Conservation (phyloP, 345 rosid genomes). For the Ailanthus altissimus region DNA sequence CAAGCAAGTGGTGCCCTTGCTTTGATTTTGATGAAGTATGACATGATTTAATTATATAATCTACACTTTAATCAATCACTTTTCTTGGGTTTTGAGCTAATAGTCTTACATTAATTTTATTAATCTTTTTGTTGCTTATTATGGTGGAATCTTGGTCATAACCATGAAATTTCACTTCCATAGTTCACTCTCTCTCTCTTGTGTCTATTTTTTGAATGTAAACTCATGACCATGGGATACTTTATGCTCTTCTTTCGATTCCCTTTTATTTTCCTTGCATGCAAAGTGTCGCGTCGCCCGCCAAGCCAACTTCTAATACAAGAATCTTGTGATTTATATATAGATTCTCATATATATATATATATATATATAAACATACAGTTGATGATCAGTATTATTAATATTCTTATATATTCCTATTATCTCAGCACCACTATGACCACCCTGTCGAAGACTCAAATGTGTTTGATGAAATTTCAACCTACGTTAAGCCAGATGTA, state of each 20-base stretch:
- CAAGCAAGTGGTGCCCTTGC: slow-evolving; percentile 44
- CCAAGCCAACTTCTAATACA: background rate
- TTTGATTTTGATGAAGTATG: slow-evolving; percentile 33
- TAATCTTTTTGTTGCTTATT: background rate
- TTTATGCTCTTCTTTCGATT: background rate
- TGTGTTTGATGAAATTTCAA: slow-evolving; percentile 3
- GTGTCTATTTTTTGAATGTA: background rate
- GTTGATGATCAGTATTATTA: too few relatives aligned
- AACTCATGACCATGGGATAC: background rate
- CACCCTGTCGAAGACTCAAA: slow-evolving; percentile 31
- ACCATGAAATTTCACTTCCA: slow-evolving; percentile 14
- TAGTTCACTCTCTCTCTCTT: background rate
- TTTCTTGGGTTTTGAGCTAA: slow-evolving; percentile 46
- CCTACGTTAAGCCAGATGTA: slow-evolving; percentile 23
- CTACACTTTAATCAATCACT: slow-evolving; percentile 23
- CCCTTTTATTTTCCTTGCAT: too few relatives aligned
- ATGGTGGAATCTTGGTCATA: slow-evolving; percentile 35
- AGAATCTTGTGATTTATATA: background rate
- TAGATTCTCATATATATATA: background rate
- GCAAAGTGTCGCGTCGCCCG: too few relatives aligned
- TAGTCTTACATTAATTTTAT: slow-evolving; percentile 9
- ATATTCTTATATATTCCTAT: too few relatives aligned
- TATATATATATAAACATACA: too few relatives aligned
- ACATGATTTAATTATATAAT: too few relatives aligned
- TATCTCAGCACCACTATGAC: background rate